Conservation (phyloP, 2,329 filamentous ascomycete species). For the Ophiostoma tasmaniense region DNA sequence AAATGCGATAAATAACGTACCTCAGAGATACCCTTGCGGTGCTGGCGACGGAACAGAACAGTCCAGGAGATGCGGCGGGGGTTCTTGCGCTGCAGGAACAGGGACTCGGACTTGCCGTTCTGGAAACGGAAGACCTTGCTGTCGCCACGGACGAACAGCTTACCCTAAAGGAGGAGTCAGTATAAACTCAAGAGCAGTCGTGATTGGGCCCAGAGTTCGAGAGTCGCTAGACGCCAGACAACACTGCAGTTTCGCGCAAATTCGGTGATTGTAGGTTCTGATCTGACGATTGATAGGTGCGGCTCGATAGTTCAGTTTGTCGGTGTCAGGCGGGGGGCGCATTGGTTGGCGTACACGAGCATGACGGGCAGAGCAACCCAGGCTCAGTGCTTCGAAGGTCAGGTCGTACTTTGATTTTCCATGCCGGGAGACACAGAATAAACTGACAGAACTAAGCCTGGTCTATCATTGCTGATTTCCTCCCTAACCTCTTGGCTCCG, state of each 20-base stretch:
- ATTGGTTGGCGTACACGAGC: too few species aligned
- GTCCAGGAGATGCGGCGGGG: constrained; percentile 99
- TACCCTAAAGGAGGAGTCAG: constrained; percentile 56
- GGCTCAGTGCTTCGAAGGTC: not conserved
- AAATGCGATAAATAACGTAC: constrained; percentile 46
- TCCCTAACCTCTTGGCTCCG: not conserved
- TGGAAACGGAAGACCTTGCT: constrained; percentile 99
- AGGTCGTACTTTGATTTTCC: not conserved
- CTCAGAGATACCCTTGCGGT: constrained; percentile 99
- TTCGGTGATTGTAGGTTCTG: not conserved
- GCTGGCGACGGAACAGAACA: constrained; percentile 93
- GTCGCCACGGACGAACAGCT: constrained; percentile 98
- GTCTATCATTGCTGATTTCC: not conserved
- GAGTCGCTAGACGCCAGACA: not conserved
- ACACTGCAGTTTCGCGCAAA: not conserved
- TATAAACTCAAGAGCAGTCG: not conserved
- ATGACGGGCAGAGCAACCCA: not conserved
- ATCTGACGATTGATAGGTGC: not conserved
- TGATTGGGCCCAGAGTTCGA: not conserved
- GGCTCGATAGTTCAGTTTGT: too few species aligned
- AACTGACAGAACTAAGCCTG: not conserved
- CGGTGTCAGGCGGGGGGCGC: too few species aligned
- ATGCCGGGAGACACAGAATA: not conserved
- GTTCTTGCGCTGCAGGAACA: constrained; percentile 99
- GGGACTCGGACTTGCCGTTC: constrained; percentile 98